These are phyloP conservation scores for Boeremia exigua DNA, from an alignment of 2,329 filamentous ascomycete genomes.

Conservation along the genomic window DNA sequence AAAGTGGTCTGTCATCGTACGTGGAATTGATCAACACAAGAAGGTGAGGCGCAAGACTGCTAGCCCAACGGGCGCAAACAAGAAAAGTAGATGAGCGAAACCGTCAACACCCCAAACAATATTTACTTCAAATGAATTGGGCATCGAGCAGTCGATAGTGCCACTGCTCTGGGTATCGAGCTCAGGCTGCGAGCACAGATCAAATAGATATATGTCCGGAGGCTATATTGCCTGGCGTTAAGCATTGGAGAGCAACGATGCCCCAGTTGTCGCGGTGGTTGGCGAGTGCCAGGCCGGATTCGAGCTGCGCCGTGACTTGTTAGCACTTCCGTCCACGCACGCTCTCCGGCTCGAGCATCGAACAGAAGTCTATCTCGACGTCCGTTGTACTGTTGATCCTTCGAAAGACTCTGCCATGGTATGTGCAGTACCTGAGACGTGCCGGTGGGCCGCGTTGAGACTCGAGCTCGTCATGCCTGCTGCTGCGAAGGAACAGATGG, in stretches of 20 bases:
- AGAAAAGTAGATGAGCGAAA: conserved; percentile 5
- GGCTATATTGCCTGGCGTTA: conserved; percentile 25
- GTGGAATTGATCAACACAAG: conserved; percentile 1
- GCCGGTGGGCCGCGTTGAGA: not conserved
- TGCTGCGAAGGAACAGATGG: conserved; percentile 4
- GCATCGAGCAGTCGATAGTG: conserved; percentile 11
- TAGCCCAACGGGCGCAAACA: not conserved
- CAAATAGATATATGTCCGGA: conserved; percentile 19
- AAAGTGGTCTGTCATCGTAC: conserved; percentile 6
- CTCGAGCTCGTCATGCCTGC: not conserved
- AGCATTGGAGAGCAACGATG: conserved; percentile 25
- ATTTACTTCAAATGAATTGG: conserved; percentile 2
- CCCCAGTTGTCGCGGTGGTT: conserved; percentile 12
- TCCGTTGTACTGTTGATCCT: not conserved
- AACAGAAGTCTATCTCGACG: conserved; percentile 15
- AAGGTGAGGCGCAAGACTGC: not conserved
- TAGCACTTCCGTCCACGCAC: conserved; percentile 15
- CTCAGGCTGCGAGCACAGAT: conserved; percentile 9
- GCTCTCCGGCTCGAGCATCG: conserved; percentile 11
- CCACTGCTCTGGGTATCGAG: not conserved
- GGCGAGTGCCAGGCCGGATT: conserved; percentile 11
- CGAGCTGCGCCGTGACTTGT: conserved; percentile 9
- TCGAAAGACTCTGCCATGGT: not conserved
- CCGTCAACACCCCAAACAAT: not conserved
- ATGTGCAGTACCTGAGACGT: not conserved